Conservation (phyloP, 176 grass and related monocot genomes). For the Lolium multiflorum region DNA sequence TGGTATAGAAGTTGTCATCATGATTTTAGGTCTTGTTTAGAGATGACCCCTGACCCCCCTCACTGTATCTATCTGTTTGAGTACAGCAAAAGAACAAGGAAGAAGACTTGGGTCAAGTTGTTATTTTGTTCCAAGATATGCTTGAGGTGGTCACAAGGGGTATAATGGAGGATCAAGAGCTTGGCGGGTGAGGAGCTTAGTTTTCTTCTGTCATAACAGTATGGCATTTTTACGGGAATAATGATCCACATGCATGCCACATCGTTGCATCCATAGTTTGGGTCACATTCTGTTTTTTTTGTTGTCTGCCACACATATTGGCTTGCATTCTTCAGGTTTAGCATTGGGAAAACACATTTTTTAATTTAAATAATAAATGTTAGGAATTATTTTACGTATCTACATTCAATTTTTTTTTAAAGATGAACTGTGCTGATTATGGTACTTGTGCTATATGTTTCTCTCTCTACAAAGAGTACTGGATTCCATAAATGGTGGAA, state of each 20-base stretch:
- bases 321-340: slow-evolving; percentile 26
- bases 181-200: slow-evolving; percentile 58
- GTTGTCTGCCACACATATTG: not conserved
- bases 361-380: not conserved
- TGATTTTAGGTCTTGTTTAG: slow-evolving; percentile 29
- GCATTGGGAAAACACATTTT: not conserved
- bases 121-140: slow-evolving; percentile 99
- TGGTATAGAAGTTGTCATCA: slow-evolving; percentile 61
- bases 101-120: slow-evolving; percentile 76
- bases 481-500: slow-evolving; percentile 71
- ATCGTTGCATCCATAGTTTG: slow-evolving; percentile 28
- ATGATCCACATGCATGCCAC: slow-evolving; percentile 5
- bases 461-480: slow-evolving; percentile 55
- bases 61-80: slow-evolving; percentile 45
- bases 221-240: not conserved
- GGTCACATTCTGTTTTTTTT: slow-evolving; percentile 11
- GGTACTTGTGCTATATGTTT: slow-evolving; percentile 17
- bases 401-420: not conserved
- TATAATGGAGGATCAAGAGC: slow-evolving; percentile 91
- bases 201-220: slow-evolving; percentile 26
- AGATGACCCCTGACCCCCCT: not conserved
- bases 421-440: slow-evolving; percentile 1
- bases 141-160: slow-evolving; percentile 97
- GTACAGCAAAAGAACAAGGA: slow-evolving; percentile 83
- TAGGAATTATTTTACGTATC: not conserved